Percentiles rank a stretch among this genome's conserved stretches.
phyloP scores from a whole-genome alignment of 768 basidiomycete genomes.

The Rhodotorula toruloides region DNA sequence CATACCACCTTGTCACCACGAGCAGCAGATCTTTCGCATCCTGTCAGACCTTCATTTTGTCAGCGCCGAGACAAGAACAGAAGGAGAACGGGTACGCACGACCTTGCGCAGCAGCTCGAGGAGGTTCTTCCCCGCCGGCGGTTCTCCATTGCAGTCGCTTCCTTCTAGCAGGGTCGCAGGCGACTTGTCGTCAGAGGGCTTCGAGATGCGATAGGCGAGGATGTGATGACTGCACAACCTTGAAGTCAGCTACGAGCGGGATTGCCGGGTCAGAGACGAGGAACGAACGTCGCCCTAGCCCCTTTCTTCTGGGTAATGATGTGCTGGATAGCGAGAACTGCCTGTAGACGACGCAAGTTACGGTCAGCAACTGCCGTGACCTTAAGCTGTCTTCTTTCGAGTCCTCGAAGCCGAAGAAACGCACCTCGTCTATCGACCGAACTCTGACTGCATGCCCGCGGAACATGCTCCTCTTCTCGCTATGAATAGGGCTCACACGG shows the following conservation, averaged over 20 bases:
- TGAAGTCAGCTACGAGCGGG: fast-evolving
- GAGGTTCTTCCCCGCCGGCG: conserved; percentile 17
- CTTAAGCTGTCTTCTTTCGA: neutral
- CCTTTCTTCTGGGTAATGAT: neutral
- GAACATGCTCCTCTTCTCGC: conserved; percentile 4
- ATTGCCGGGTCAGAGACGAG: neutral
- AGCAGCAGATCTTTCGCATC: neutral
- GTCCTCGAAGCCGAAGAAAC: neutral
- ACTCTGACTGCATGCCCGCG: neutral
- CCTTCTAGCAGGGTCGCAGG: neutral
- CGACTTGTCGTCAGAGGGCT: too few species aligned
- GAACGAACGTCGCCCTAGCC: neutral
- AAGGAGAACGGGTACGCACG: neutral
- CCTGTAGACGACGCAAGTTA: too few species aligned
- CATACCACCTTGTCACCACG: conserved; percentile 19
- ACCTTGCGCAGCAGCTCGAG: conserved; percentile 6
- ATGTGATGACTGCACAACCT: conserved; percentile 21
- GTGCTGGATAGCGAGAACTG: conserved; percentile 1
- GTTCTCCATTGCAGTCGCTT: conserved; percentile 9
- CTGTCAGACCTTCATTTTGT: neutral
- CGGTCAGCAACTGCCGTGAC: neutral
- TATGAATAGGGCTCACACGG: neutral
- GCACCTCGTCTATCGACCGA: conserved; percentile 1
- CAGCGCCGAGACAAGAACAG: too few species aligned
- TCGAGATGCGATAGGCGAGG: conserved; percentile 5